Evolutionary conservation across 2,329 filamentous ascomycete species (phyloP).

Genomic region (Amauroascus niger): DNA sequence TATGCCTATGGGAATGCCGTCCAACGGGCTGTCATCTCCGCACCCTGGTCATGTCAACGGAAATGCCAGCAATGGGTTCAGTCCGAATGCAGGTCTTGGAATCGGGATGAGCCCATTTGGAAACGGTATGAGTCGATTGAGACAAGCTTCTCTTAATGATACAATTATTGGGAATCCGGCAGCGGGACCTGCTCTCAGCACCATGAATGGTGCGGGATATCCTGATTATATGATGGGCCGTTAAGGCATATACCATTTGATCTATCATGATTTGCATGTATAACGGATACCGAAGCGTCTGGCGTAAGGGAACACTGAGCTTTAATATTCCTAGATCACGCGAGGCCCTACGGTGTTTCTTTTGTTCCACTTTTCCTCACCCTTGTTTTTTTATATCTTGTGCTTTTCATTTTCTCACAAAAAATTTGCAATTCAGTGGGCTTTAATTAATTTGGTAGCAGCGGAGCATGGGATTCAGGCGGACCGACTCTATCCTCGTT

Average conservation of each 20-base stretch:
- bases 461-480: slow-evolving; percentile 9
- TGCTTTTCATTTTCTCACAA: not conserved
- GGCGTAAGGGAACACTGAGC: slow-evolving; percentile 29
- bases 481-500: slow-evolving; percentile 4
- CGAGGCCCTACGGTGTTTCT: slow-evolving; percentile 21
- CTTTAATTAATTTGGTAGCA: slow-evolving; percentile 2
- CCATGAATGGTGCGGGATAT: slow-evolving; percentile 23
- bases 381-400: slow-evolving; percentile 21
- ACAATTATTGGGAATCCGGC: slow-evolving; percentile 7
- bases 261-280: slow-evolving; percentile 33
- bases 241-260: slow-evolving; percentile 24
- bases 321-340: slow-evolving; percentile 34
- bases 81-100: slow-evolving; percentile 31
- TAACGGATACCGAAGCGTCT: slow-evolving; percentile 33
- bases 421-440: not conserved
- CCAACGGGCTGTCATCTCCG: slow-evolving; percentile 23
- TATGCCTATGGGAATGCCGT: slow-evolving; percentile 29
- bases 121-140: slow-evolving; percentile 15
- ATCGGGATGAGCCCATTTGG: slow-evolving; percentile 25
- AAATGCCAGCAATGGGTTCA: slow-evolving; percentile 28
- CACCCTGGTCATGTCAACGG: slow-evolving; percentile 24
- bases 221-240: slow-evolving; percentile 43
- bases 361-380: slow-evolving; percentile 20
- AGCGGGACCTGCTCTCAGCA: slow-evolving; percentile 12
- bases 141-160: slow-evolving; percentile 9